Evolutionary conservation across 192 early-diverging fungal species (phyloP), one percentile per base, ranked within the genome.

Genomic region (Backusella mclennaniae): DNA sequence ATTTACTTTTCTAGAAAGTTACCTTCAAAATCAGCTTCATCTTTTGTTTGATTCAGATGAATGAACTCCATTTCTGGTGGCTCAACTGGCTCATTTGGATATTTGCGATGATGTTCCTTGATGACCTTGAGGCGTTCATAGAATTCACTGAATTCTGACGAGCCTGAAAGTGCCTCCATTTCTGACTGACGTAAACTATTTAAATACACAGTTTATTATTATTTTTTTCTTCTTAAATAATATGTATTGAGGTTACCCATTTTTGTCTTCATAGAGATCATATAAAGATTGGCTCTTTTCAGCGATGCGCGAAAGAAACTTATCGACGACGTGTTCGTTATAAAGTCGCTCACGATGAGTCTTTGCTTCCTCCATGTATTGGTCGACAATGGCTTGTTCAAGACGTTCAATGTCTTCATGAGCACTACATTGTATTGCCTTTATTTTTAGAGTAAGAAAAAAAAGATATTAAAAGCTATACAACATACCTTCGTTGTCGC

Each of bases 371-470:
- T 88, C 82, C 76, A 94, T 85, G 79, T 95, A 90, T 79, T 95
- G 90, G 76, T 91, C 87, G 11, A 96, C 95, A 33, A 92, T 89
- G 0, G 94, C 95, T 76, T 94, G 87, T 80, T 98, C 95, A n/a
- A 97, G 77, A 35, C 95, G 91, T 85, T 99, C 97, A 72, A 96
- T 89, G 77, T 96, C 94, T 85, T 99, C 96, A 79, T 96, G 91
- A 26, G 90, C 87, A 53, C 87, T 85, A 68, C 17, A 41, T n/a
- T 53, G 0, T 79, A 63, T 63, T 80, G 74, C 2, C 3, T 67
- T 41, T 67, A 15, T 52, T 12, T 76, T 31, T 76, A 14, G 5
- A 15, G 0, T 33, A n/a, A 36, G 8, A 35, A 36, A 1, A 19
- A 19, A 31, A 69, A 72, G 8, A n/a, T 8, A 35, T 0, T 35